Evolutionary conservation across 495 filamentous ascomycete species (phyloP).

Genomic region (Aspergillus conjunctus): DNA sequence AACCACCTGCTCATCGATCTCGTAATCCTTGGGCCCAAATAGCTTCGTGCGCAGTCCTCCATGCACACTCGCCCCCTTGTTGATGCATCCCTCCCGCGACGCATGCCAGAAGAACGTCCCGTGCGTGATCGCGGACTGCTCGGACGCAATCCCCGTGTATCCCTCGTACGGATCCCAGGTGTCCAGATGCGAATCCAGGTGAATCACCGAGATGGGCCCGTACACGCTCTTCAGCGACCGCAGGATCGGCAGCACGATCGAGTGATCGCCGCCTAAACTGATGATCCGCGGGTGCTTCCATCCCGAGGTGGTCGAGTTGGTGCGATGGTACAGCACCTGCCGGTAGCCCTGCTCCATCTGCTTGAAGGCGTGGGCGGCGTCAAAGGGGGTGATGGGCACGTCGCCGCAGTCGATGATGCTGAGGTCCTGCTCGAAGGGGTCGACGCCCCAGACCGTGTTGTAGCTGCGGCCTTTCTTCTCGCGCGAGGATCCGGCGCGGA

Average conservation of each 20-base stretch:
- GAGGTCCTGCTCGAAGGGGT: constrained; percentile 57
- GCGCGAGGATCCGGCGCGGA: constrained; percentile 59
- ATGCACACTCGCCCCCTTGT: constrained; percentile 31
- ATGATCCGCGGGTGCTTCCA: constrained; percentile 44
- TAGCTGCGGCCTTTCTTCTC: constrained; percentile 34
- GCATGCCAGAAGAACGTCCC: constrained; percentile 40
- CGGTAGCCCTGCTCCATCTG: constrained; percentile 58
- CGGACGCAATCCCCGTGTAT: constrained; percentile 28
- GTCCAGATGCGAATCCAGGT: constrained; percentile 63
- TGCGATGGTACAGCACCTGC: constrained; percentile 34
- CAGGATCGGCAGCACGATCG: constrained; percentile 61
- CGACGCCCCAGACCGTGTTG: constrained; percentile 39
- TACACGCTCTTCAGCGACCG: constrained; percentile 57
- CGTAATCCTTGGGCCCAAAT: constrained; percentile 28
- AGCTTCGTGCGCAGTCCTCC: constrained; percentile 30
- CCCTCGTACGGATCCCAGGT: constrained; percentile 52
- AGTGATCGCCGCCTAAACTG: constrained; percentile 64
- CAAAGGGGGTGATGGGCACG: constrained; percentile 58
- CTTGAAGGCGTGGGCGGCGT: constrained; percentile 61
- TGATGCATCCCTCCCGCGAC: constrained; percentile 27
- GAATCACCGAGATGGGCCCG: constrained; percentile 57
- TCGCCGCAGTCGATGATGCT: constrained; percentile 65
- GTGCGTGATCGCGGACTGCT: constrained; percentile 35
- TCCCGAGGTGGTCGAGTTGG: constrained; percentile 21
- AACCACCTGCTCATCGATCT: constrained; percentile 26